These are phyloP conservation scores for Camelina sativa DNA, from an alignment of 345 rosid species.

Conservation along the genomic window DNA sequence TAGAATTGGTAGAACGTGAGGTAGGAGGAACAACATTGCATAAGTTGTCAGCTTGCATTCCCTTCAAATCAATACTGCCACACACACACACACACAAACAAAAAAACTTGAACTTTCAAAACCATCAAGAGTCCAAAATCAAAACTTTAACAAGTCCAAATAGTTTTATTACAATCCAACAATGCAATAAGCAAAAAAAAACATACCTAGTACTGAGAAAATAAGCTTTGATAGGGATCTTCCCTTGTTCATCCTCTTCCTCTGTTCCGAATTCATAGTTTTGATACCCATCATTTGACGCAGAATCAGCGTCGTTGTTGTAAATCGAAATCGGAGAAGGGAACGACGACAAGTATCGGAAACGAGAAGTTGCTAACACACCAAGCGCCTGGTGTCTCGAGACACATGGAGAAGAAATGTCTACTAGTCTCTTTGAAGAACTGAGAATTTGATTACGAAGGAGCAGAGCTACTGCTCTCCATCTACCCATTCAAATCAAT, in stretches of 20 bases:
- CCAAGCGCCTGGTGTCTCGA: constrained; percentile 10
- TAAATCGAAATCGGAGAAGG: constrained; percentile 61
- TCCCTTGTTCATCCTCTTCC: constrained; percentile 66
- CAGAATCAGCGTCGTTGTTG: constrained; percentile 56
- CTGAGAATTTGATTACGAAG: constrained; percentile 45
- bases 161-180: background rate
- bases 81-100: background rate
- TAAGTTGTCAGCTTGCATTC: constrained; percentile 89
- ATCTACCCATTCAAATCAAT: constrained; percentile 66
- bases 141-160: background rate
- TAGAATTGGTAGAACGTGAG: constrained; percentile 87
- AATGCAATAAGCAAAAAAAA: constrained; percentile 6
- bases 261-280: constrained; percentile 44
- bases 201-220: constrained; percentile 82
- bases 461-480: constrained; percentile 56
- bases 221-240: constrained; percentile 80
- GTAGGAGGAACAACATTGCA: constrained; percentile 81
- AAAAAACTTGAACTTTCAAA: constrained; percentile 15
- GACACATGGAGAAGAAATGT: constrained; percentile 18
- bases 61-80: constrained; percentile 94
- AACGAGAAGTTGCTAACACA: constrained; percentile 1
- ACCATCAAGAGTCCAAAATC: constrained; percentile 20
- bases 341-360: constrained; percentile 60
- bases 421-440: constrained; percentile 31
- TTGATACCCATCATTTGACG: constrained; percentile 50